A percentile compares a stretch with the other conserved stretches of the same genome.
These are phyloP conservation scores for Fusarium oxysporum DNA, from an alignment of 2,329 filamentous ascomycete genomes.

Conservation along the genomic window DNA sequence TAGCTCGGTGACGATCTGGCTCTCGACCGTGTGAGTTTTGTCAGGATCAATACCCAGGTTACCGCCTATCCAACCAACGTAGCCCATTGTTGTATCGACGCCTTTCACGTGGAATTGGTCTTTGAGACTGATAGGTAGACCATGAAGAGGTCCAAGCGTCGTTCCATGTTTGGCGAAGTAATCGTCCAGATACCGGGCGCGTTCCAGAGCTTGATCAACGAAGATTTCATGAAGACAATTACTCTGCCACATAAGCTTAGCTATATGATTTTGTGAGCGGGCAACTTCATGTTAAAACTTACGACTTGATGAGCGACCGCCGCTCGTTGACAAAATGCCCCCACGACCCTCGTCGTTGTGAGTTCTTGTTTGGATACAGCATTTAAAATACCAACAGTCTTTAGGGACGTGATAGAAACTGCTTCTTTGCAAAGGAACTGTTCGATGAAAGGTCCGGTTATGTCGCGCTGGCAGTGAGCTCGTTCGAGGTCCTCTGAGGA, in stretches of 20 bases:
- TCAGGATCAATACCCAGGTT: slow-evolving; percentile 13
- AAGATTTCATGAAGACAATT: slow-evolving; percentile 38
- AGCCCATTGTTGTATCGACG: slow-evolving; percentile 58
- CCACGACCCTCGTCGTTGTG: slow-evolving; percentile 56
- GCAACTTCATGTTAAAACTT: too few relatives aligned
- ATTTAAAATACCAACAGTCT: slow-evolving; percentile 12
- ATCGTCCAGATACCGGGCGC: slow-evolving; percentile 22
- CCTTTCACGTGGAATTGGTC: slow-evolving; percentile 72
- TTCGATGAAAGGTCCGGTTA: slow-evolving; percentile 37
- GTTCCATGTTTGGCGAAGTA: slow-evolving; percentile 13
- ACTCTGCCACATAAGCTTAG: slow-evolving; percentile 1
- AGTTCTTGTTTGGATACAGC: not conserved
- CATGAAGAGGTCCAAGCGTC: slow-evolving; percentile 37
- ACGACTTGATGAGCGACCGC: slow-evolving; percentile 65
- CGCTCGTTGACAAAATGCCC: slow-evolving; percentile 62
- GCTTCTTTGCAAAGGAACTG: slow-evolving; percentile 18
- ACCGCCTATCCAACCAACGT: slow-evolving; percentile 46
- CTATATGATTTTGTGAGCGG: too few relatives aligned
- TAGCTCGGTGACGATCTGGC: slow-evolving; percentile 36
- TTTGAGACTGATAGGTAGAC: slow-evolving; percentile 54
- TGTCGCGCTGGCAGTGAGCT: slow-evolving; percentile 14
- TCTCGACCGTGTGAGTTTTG: slow-evolving; percentile 17
- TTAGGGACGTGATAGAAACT: slow-evolving; percentile 11
- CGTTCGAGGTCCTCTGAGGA: slow-evolving; percentile 16
- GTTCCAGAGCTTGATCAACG: slow-evolving; percentile 32